Conservation (phyloP, 441 rosid species). For the Populus hybrid region DNA sequence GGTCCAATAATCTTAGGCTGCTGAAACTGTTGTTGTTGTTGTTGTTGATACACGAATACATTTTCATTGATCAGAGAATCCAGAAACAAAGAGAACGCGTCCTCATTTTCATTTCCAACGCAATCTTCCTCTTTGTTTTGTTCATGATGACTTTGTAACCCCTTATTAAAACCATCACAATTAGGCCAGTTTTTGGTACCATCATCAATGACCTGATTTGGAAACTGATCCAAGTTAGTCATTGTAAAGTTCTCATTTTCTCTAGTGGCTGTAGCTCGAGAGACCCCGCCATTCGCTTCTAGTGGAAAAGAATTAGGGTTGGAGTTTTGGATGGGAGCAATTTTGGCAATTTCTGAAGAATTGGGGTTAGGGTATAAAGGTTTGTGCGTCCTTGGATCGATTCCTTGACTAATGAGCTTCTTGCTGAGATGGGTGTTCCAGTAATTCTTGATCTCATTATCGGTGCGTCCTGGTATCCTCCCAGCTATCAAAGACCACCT, state of each 20-base stretch:
- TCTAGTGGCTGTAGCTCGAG: conserved; percentile 18
- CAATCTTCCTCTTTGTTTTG: conserved; percentile 9
- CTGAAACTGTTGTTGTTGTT: conserved; percentile 16
- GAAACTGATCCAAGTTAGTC: conserved; percentile 3
- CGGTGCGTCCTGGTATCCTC: conserved; percentile 57
- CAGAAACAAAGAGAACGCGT: conserved; percentile 58
- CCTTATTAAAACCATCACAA: conserved; percentile 15
- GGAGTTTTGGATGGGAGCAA: neutral
- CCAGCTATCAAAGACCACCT: conserved; percentile 67
- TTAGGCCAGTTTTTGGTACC: conserved; percentile 5
- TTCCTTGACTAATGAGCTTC: conserved; percentile 56
- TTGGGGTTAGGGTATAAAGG: conserved; percentile 27
- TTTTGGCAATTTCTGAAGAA: neutral
- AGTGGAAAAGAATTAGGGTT: conserved; percentile 10
- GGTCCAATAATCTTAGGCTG: neutral
- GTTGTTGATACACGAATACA: conserved; percentile 33
- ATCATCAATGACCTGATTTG: conserved; percentile 4
- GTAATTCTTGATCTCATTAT: conserved; percentile 62
- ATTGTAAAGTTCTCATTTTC: conserved; percentile 1
- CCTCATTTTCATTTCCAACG: conserved; percentile 31
- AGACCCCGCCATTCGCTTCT: conserved; percentile 15
- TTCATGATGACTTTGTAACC: conserved; percentile 13
- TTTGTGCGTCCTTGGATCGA: conserved; percentile 59
- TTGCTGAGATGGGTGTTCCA: conserved; percentile 61
- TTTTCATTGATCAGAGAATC: conserved; percentile 63